A percentile compares a stretch with the other conserved stretches of the same genome.
These are phyloP conservation scores for Gaeumannomyces sp. DNA, from an alignment of 2,329 filamentous ascomycete species.

Conservation along the genomic window DNA sequence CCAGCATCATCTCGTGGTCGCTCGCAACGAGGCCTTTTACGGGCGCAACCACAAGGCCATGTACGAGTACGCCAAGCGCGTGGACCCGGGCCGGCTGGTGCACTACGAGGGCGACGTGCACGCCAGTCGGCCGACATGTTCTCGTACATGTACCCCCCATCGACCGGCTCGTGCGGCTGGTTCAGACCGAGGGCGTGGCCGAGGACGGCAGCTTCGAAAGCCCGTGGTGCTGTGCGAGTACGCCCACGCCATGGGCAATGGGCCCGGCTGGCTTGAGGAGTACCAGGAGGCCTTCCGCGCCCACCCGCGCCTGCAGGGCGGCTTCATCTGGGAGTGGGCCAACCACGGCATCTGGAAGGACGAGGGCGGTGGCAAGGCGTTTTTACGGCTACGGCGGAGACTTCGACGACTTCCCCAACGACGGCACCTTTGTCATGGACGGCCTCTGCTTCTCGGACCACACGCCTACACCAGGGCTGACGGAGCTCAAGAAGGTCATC, in stretches of 20 bases:
- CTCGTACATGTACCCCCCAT: slow-evolving; percentile 61
- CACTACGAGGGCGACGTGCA: slow-evolving; percentile 62
- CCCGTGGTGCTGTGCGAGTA: slow-evolving; percentile 56
- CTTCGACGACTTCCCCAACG: slow-evolving; percentile 55
- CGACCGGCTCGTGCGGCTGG: slow-evolving; percentile 41
- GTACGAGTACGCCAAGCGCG: slow-evolving; percentile 53
- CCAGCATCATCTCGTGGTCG: slow-evolving; percentile 67
- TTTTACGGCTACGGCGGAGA: slow-evolving; percentile 57
- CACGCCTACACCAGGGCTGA: slow-evolving; percentile 48
- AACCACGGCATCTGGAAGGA: slow-evolving; percentile 52
- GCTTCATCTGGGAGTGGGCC: slow-evolving; percentile 62
- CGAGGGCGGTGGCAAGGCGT: slow-evolving; percentile 34
- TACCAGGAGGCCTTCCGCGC: slow-evolving; percentile 59
- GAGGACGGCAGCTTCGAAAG: slow-evolving; percentile 42
- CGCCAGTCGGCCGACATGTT: slow-evolving; percentile 58
- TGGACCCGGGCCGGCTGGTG: slow-evolving; percentile 53
- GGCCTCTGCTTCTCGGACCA: slow-evolving; percentile 49
- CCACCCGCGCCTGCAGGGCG: slow-evolving; percentile 57
- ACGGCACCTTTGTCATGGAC: slow-evolving; percentile 57
- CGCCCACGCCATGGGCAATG: slow-evolving; percentile 66
- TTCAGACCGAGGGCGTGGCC: slow-evolving; percentile 34
- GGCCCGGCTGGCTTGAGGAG: slow-evolving; percentile 62
- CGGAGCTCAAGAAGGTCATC: slow-evolving; percentile 52
- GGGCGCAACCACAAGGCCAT: slow-evolving; percentile 62
- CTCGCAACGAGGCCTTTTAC: slow-evolving; percentile 68